Base-by-base conservation (phyloP, 208 protist species). In the Trypanosoma melophagium region DNA sequence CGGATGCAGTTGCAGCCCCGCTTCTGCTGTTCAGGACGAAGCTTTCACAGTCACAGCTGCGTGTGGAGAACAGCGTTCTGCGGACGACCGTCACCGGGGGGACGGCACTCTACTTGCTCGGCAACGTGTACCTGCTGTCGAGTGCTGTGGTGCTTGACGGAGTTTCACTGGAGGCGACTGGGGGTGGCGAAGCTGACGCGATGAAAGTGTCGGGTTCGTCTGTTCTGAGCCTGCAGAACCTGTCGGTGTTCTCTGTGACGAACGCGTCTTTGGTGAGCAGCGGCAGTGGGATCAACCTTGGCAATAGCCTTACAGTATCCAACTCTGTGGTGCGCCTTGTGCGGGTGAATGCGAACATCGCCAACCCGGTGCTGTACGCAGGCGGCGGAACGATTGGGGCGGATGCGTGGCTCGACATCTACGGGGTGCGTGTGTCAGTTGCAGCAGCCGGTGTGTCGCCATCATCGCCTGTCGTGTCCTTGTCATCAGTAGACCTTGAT, bases 231-330 rank as follows among this genome's bases (percentile, higher is more conserved):
- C 25, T 66, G 22, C 16, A 9, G 45, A 38, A 42, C 7, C 10
- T n/a, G 7, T 64, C 59, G 3, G 59, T 64, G 28, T 64, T 64
- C 38, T 64, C 59, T 38, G 45, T 64, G 59, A 44, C 47, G 19
- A 54, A 54, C n/a, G 28, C 25, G 45, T 24, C 47, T n/a, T 24
- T 54, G 1, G 47, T 14, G 47, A 42, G 59, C 59, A 54, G 42
- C 14, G 47, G 47, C 9, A 25, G 25, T 8, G 59, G 45, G 10
- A 24, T 64, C 38, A 25, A 16, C 13, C 59, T 64, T 19, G 59
- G 60, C 7, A n/a, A 19, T 35, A 4, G 19, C 35, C n/a, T 66
- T 31, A 55, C 45, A 10, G 0, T 66, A 1, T 66, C 60, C 13
- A 1, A 35, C 14, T 66, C 60, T 17, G 60, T 66, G 49, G 25